phyloP scores from a whole-genome alignment of 78 protist genomes.

The Dictyostelium firmibasis region DNA sequence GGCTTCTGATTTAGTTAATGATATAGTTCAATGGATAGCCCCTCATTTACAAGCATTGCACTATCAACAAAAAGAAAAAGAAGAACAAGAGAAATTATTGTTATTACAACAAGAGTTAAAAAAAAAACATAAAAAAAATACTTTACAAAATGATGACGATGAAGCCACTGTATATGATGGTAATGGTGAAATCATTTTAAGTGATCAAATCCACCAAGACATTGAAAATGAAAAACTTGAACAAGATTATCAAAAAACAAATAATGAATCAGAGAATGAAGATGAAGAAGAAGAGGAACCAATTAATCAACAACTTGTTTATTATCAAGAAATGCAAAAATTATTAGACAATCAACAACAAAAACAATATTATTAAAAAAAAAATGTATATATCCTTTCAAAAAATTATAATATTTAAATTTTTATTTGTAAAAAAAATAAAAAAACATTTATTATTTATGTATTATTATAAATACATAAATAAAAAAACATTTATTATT shows the following conservation, averaged over 20 bases:
- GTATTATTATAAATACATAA: too few relatives aligned
- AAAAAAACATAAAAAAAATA: neutral
- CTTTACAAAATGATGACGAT: neutral
- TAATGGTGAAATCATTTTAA: neutral
- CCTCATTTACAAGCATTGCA: conserved; percentile 24
- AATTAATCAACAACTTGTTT: conserved; percentile 16
- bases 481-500: too few relatives aligned
- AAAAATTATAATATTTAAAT: too few relatives aligned
- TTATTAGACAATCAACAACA: conserved; percentile 7
- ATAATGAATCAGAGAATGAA: neutral
- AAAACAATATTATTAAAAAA: neutral
- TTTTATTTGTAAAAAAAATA: too few relatives aligned
- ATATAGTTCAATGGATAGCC: conserved; percentile 21
- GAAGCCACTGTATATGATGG: neutral
- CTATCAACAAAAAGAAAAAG: conserved; percentile 21
- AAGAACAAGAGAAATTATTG: neutral
- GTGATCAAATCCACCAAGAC: neutral
- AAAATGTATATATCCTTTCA: neutral
- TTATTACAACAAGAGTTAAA: neutral
- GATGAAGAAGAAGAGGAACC: neutral
- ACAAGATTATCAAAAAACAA: neutral
- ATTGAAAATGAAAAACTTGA: neutral
- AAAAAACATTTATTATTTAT: too few relatives aligned
- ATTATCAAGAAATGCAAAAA: conserved; percentile 9
- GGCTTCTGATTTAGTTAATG: conserved; percentile 19